These are phyloP conservation scores for Barnettozyma californica DNA, from an alignment of 805 yeast species.

Conservation along the genomic window DNA sequence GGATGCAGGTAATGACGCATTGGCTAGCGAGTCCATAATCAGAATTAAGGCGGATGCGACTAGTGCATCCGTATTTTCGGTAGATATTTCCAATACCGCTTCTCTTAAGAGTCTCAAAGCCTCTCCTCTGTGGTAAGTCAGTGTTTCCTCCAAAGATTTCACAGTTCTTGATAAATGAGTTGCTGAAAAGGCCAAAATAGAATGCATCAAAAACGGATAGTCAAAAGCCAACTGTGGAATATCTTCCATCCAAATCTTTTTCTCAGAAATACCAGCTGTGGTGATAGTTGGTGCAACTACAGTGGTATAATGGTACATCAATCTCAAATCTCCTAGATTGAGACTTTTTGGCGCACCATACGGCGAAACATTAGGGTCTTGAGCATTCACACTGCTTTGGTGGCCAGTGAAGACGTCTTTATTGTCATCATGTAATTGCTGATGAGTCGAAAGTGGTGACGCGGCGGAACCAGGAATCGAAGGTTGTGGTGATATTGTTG, in stretches of 20 bases:
- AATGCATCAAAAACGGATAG: conserved; percentile 88
- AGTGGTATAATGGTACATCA: conserved; percentile 84
- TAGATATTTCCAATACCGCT: conserved; percentile 77
- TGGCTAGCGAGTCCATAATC: conserved; percentile 91
- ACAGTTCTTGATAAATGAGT: conserved; percentile 81
- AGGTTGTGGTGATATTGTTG: conserved; percentile 28
- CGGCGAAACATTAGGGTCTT: conserved; percentile 7
- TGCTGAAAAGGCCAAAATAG: conserved; percentile 85
- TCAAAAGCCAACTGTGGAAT: conserved; percentile 86
- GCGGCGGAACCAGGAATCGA: conserved; percentile 24
- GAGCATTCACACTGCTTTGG: background rate
- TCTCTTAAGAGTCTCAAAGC: conserved; percentile 76
- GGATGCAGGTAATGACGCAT: conserved; percentile 55
- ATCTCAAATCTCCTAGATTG: conserved; percentile 49
- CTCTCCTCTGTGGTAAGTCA: conserved; percentile 82
- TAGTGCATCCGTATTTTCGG: conserved; percentile 86
- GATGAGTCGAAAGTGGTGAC: conserved; percentile 21
- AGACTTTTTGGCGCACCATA: conserved; percentile 47
- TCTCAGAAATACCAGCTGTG: conserved; percentile 84
- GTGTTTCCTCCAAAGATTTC: conserved; percentile 71
- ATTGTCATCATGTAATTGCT: conserved; percentile 3
- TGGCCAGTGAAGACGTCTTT: conserved; percentile 4
- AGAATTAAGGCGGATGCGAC: conserved; percentile 88
- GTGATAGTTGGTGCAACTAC: conserved; percentile 84
- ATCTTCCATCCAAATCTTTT: conserved; percentile 80